phyloP scores from a whole-genome alignment of 176 grass and related monocot genomes.

The Rhynchospora breviuscula region DNA sequence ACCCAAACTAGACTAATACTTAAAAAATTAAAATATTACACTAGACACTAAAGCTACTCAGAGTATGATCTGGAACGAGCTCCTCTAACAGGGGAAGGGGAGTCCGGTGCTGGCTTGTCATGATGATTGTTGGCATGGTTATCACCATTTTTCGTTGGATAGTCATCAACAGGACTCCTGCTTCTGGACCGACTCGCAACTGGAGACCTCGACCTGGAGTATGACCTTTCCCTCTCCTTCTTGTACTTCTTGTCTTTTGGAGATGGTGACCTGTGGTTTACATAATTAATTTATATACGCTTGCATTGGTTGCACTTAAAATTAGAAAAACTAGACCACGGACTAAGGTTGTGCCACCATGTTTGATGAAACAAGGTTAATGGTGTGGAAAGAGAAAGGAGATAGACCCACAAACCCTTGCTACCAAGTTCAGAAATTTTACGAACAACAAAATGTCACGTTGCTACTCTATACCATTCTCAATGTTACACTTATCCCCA shows the following conservation, averaged over 20 bases:
- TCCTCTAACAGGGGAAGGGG: conserved; percentile 10
- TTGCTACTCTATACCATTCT: not conserved
- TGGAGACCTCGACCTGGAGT: conserved; percentile 29
- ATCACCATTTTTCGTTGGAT: conserved; percentile 12
- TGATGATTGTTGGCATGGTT: not conserved
- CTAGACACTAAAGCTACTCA: not conserved
- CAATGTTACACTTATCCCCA: not conserved
- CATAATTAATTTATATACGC: not conserved
- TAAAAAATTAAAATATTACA: not conserved
- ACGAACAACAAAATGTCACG: not conserved
- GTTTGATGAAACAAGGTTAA: not conserved
- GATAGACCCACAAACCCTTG: not conserved
- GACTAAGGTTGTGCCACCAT: not conserved
- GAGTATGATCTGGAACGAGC: conserved; percentile 15
- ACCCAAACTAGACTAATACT: conserved; percentile 1
- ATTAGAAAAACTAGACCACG: not conserved
- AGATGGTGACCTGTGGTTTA: conserved; percentile 34
- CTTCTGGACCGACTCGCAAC: conserved; percentile 40
- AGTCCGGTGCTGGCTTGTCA: not conserved
- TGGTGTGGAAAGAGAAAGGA: not conserved
- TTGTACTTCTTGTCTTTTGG: conserved; percentile 18
- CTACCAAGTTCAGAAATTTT: not conserved
- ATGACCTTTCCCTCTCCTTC: conserved; percentile 32
- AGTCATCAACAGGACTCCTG: conserved; percentile 18
- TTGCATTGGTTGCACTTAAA: not conserved